Evolutionary conservation across 371 early-diverging fungal genomes (phyloP).

Genomic region (Aphelidium insulamus): DNA sequence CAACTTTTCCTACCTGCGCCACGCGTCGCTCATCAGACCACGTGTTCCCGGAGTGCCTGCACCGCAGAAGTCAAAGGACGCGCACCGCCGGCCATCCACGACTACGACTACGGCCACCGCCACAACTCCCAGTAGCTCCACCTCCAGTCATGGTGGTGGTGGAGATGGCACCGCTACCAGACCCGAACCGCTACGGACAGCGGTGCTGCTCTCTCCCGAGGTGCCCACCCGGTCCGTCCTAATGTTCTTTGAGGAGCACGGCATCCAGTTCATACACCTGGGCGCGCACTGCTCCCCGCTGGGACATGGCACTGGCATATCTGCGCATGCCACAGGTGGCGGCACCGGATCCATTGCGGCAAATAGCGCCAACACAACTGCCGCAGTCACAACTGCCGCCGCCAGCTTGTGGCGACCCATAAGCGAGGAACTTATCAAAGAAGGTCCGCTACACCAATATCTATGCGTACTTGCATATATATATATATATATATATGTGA

Average conservation of each 20-base stretch:
- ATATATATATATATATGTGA: too few relatives aligned
- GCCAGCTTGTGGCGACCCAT: conserved; percentile 66
- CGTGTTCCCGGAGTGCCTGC: too few relatives aligned
- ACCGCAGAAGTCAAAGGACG: too few relatives aligned
- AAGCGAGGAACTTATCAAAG: conserved; percentile 82
- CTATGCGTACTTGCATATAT: too few relatives aligned
- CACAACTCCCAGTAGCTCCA: too few relatives aligned
- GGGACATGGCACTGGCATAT: not conserved
- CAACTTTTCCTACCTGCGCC: too few relatives aligned
- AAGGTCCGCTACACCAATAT: too few relatives aligned
- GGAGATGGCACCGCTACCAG: too few relatives aligned
- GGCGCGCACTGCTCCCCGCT: conserved; percentile 1
- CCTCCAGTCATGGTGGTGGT: too few relatives aligned
- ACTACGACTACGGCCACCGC: too few relatives aligned
- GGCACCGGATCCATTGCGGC: conserved; percentile 3
- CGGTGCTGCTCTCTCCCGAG: conserved; percentile 68
- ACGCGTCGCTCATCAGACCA: conserved; percentile 38
- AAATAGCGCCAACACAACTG: not conserved
- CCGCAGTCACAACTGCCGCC: conserved; percentile 41
- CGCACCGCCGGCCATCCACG: too few relatives aligned
- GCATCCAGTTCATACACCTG: conserved; percentile 34
- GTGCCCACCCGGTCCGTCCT: conserved; percentile 44
- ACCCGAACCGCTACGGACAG: conserved; percentile 49
- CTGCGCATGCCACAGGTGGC: conserved; percentile 5
- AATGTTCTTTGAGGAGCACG: conserved; percentile 56